phyloP scores from a whole-genome alignment of 805 yeast species.

The Metschnikowia anglica region DNA sequence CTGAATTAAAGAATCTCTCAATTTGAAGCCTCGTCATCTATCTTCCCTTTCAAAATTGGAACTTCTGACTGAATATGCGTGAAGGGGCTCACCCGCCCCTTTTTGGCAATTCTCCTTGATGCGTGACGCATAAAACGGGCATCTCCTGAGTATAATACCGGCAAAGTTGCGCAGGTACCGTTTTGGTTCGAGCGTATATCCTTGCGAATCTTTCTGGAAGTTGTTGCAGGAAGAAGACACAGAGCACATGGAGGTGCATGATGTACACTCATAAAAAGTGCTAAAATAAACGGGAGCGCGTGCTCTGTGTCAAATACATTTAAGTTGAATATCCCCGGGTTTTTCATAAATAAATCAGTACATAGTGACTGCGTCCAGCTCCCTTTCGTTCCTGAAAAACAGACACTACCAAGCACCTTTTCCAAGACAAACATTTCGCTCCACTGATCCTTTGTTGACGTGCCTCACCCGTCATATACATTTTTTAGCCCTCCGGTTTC shows the following conservation, averaged over 20 bases:
- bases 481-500: conserved; percentile 7
- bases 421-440: not conserved
- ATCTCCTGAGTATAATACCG: not conserved
- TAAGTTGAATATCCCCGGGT: conserved; percentile 3
- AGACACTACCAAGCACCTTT: not conserved
- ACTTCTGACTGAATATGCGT: too few relatives aligned
- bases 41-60: too few relatives aligned
- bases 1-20: too few relatives aligned
- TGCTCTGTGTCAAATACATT: conserved; percentile 4
- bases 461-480: not conserved
- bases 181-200: conserved; percentile 2
- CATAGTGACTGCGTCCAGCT: not conserved
- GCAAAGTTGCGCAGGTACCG: conserved; percentile 12
- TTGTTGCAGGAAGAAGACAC: conserved; percentile 1
- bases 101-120: too few relatives aligned
- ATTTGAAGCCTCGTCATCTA: too few relatives aligned
- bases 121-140: conserved; percentile 8
- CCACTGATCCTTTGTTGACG: too few relatives aligned
- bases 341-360: not conserved
- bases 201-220: conserved; percentile 4
- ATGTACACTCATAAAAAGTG: not conserved
- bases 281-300: conserved; percentile 1
- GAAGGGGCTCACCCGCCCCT: too few relatives aligned
- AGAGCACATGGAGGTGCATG: not conserved
- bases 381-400: too few relatives aligned